phyloP scores from a whole-genome alignment of 139 green algal genomes.

The Tetradesmus lagerheimii region DNA sequence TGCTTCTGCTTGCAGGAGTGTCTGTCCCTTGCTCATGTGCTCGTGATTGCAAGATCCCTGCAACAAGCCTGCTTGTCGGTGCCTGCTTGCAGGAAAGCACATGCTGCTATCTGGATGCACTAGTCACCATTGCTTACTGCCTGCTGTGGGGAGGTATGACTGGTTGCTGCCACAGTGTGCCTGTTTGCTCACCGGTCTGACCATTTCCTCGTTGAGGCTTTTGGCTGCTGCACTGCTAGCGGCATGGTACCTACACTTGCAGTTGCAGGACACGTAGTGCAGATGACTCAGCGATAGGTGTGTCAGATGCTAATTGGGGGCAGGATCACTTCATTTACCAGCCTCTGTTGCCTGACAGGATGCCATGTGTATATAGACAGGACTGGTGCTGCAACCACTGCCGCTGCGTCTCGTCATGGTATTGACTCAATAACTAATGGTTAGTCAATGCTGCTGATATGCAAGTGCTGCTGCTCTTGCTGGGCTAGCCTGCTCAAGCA shows the following conservation, averaged over 20 bases:
- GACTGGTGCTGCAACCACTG: neutral
- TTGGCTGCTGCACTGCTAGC: neutral
- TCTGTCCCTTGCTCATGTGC: neutral
- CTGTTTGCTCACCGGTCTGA: neutral
- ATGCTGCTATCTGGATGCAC: neutral
- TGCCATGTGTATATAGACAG: neutral
- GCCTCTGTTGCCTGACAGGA: neutral
- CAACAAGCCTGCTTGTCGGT: too few relatives aligned
- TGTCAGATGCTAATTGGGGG: neutral
- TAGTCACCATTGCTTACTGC: neutral
- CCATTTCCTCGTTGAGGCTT: neutral
- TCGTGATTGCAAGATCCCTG: too few relatives aligned
- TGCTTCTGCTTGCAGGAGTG: neutral
- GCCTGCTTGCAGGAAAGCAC: neutral
- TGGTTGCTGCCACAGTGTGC: neutral
- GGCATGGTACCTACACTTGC: constrained; percentile 12
- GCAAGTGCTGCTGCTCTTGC: neutral
- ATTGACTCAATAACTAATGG: too few relatives aligned
- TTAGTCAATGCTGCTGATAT: neutral
- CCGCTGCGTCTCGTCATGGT: neutral
- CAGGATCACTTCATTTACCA: neutral
- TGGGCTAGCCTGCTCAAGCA: neutral
- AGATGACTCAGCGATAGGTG: neutral
- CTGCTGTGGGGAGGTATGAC: neutral
- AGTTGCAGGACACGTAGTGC: neutral